Evolutionary conservation across 2,329 filamentous ascomycete genomes (phyloP), one percentile per base, ranked within the genome.

Genomic region (Pyrenophora teres): DNA sequence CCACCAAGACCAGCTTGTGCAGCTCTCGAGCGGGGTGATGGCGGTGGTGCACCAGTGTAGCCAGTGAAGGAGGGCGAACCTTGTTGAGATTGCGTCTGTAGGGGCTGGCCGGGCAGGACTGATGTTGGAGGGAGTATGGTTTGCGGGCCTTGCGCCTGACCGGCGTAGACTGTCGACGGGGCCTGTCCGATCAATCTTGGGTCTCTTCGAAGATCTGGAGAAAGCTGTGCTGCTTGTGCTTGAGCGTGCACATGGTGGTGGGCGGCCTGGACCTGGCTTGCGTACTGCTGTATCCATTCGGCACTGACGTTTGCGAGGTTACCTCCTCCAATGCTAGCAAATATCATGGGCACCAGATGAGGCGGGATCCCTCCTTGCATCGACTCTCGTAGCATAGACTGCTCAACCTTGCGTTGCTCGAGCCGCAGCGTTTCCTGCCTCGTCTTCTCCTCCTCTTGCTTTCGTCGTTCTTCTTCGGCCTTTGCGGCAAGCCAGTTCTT

Each of bases 361-460:
- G 80, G 78, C 33, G 80, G 80, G 35, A 82, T 71, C 46, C 79
- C 79, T 44, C 78, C 77, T 54, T 77, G 75, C 64, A 81, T 75
- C 15, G 80, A 80, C 53, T 82, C 80, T 40, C 77, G 74, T 54
- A 82, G 66, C 75, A 82, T 81, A 15, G 76, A 74, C 62, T 80
- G 76, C 62, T 82, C 80, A 50, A 81, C 78, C 50, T 77, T 77
- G 45, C 80, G 77, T 59, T 81, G 79, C 64, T 82, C 80, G 39
- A 81, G 69, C 54, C 73, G 69, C 40, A 79, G 67, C 15, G 70
- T 72, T 62, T 81, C 79, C 63, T 82, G 80, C 54, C 76, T 75
- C 41, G 79, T 81, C 69, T 74, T 78, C 59, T 81, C 79, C 63
- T 81, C 79, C 65, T 82, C 80, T 69, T 81, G 78, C 68, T 77